phyloP scores from a whole-genome alignment of 495 filamentous ascomycete species.

The Aspergillus baeticus region DNA sequence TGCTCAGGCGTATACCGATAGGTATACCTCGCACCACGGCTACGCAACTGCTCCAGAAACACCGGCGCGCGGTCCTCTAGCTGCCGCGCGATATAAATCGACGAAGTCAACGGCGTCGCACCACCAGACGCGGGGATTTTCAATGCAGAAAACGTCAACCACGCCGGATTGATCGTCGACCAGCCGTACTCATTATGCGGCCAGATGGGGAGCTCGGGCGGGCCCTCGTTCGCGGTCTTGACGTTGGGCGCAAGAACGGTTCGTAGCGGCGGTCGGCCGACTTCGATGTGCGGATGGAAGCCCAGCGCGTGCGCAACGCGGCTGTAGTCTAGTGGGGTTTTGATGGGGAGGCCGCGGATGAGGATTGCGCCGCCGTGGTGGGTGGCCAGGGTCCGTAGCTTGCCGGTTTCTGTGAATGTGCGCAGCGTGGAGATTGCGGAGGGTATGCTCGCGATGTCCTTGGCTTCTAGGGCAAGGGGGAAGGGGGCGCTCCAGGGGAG shows the following conservation, averaged over 20 bases:
- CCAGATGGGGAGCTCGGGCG: neutral
- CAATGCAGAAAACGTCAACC: neutral
- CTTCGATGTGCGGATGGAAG: neutral
- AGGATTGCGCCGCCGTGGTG: too few species aligned
- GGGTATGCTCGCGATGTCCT: too few species aligned
- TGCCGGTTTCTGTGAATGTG: too few species aligned
- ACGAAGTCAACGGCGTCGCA: neutral
- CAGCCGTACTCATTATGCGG: constrained; percentile 1
- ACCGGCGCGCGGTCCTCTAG: too few species aligned
- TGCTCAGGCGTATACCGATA: too few species aligned
- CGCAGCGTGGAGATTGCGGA: too few species aligned
- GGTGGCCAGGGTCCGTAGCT: too few species aligned
- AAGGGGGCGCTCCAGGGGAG: too few species aligned
- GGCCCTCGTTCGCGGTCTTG: neutral
- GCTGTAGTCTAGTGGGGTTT: neutral
- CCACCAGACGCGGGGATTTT: neutral
- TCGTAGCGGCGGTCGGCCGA: neutral
- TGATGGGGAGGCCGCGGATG: neutral
- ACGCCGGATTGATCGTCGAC: neutral
- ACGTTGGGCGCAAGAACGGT: neutral
- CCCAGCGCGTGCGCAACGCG: neutral
- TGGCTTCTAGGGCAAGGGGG: too few species aligned
- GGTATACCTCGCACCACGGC: too few species aligned
- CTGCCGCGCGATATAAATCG: too few species aligned
- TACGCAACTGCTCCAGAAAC: too few species aligned